A percentile compares a stretch with the other conserved stretches of the same genome.
phyloP scores from a whole-genome alignment of 1,139 yeast species.

The Candida frijolesensis region DNA sequence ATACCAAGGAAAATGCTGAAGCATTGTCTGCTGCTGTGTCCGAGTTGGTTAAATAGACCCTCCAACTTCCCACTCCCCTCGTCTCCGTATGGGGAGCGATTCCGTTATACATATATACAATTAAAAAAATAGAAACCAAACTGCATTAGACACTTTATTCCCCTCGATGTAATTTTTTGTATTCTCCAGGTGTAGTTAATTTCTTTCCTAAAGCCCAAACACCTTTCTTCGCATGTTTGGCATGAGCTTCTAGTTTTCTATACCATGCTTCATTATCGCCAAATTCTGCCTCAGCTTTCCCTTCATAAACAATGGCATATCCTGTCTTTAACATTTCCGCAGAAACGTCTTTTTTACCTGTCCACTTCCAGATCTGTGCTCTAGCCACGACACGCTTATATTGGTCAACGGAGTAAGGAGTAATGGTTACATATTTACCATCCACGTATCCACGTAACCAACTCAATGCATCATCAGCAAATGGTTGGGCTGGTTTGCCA shows the following conservation, averaged over 20 bases:
- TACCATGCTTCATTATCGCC: constrained; percentile 72
- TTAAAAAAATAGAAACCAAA: background rate
- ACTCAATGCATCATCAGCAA: constrained; percentile 74
- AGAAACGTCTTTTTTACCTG: constrained; percentile 77
- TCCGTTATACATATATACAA: background rate
- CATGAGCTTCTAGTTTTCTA: constrained; percentile 56
- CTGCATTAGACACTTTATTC: constrained; percentile 5
- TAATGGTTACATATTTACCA: constrained; percentile 68
- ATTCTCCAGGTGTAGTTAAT: constrained; percentile 80
- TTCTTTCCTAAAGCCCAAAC: constrained; percentile 63
- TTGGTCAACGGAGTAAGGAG: constrained; percentile 84
- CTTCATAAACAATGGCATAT: constrained; percentile 85
- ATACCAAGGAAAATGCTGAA: constrained; percentile 37
- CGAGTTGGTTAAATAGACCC: constrained; percentile 27
- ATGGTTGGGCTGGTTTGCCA: constrained; percentile 93
- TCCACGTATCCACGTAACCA: constrained; percentile 72
- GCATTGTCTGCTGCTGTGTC: constrained; percentile 36
- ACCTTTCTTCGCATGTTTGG: constrained; percentile 62
- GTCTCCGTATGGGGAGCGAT: constrained; percentile 14
- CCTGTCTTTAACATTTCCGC: constrained; percentile 85
- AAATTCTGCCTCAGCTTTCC: constrained; percentile 79
- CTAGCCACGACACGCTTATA: constrained; percentile 87
- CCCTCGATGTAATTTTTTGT: constrained; percentile 48
- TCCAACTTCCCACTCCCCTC: constrained; percentile 11
- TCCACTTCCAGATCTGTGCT: constrained; percentile 73